Evolutionary conservation across 495 filamentous ascomycete genomes (phyloP).

Genomic region (Penicillium turbatum): DNA sequence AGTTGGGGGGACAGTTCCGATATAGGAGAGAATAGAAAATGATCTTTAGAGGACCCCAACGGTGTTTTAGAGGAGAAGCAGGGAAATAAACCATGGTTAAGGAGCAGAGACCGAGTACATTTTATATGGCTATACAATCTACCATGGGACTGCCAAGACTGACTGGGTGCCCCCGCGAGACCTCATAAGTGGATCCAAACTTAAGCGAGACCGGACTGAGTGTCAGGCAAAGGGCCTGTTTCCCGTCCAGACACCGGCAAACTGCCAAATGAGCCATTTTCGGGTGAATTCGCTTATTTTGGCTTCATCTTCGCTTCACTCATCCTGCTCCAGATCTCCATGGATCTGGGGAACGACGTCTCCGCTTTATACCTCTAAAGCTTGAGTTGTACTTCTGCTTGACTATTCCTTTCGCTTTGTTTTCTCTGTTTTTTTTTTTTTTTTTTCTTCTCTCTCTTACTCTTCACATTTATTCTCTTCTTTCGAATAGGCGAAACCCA

Average conservation of each 20-base stretch:
- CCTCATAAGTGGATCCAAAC: slow-evolving; percentile 2
- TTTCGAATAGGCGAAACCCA: too few species aligned
- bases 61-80: slow-evolving; percentile 10
- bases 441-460: background rate
- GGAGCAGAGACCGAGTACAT: background rate
- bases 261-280: slow-evolving; percentile 10
- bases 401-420: background rate
- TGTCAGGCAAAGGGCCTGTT: slow-evolving; percentile 32
- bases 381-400: background rate
- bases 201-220: slow-evolving; percentile 25
- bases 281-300: slow-evolving; percentile 20
- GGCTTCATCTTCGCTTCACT: slow-evolving; percentile 19
- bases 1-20: slow-evolving; percentile 1
- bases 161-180: slow-evolving; percentile 37
- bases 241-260: background rate
- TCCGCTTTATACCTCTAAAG: background rate
- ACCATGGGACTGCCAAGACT: slow-evolving; percentile 4
- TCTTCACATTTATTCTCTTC: too few species aligned
- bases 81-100: background rate
- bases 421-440: background rate
- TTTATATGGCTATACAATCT: slow-evolving; percentile 10
- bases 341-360: slow-evolving; percentile 15
- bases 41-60: slow-evolving; percentile 2
- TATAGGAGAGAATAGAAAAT: slow-evolving; percentile 9
- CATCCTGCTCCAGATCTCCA: slow-evolving; percentile 29